Percentiles rank a stretch among this genome's conserved stretches.
Evolutionary conservation across 2,329 filamentous ascomycete species (phyloP).

Genomic region (Cadophora sp.): DNA sequence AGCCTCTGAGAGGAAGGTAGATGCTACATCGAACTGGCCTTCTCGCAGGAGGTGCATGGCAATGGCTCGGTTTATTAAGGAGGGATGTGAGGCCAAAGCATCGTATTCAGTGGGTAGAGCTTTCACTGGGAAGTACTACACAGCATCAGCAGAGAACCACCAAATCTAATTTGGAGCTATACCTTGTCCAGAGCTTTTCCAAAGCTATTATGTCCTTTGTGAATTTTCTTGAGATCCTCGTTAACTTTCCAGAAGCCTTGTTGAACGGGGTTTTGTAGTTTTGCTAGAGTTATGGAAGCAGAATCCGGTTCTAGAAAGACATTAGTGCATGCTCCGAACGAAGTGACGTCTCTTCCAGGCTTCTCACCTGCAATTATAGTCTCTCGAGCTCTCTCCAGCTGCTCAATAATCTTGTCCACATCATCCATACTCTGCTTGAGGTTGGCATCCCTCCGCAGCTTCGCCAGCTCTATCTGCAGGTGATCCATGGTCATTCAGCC

Average conservation of each 20-base stretch:
- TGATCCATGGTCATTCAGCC: conserved; percentile 41
- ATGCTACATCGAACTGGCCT: conserved; percentile 88
- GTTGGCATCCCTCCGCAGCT: conserved; percentile 42
- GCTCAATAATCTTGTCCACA: conserved; percentile 82
- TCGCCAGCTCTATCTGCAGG: conserved; percentile 42
- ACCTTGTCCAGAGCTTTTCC: conserved; percentile 86
- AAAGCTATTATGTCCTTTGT: conserved; percentile 83
- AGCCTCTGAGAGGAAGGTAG: conserved; percentile 81
- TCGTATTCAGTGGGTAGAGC: conserved; percentile 81
- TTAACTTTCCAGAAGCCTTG: conserved; percentile 81
- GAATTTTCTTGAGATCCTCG: conserved; percentile 81
- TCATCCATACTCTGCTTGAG: conserved; percentile 60
- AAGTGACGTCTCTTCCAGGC: neutral
- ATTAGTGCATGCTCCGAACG: conserved; percentile 18
- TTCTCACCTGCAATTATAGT: conserved; percentile 72
- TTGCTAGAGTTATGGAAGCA: conserved; percentile 77
- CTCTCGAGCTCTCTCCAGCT: conserved; percentile 76
- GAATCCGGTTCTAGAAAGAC: conserved; percentile 65
- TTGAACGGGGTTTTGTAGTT: conserved; percentile 86
- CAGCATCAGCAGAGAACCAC: conserved; percentile 15
- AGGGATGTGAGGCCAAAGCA: conserved; percentile 75
- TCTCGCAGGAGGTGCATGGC: conserved; percentile 96
- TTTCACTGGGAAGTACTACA: conserved; percentile 51
- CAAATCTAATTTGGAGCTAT: conserved; percentile 31
- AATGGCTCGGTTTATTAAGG: conserved; percentile 89